Evolutionary conservation across 2,329 filamentous ascomycete genomes (phyloP).

Genomic region (Geosmithia flava): DNA sequence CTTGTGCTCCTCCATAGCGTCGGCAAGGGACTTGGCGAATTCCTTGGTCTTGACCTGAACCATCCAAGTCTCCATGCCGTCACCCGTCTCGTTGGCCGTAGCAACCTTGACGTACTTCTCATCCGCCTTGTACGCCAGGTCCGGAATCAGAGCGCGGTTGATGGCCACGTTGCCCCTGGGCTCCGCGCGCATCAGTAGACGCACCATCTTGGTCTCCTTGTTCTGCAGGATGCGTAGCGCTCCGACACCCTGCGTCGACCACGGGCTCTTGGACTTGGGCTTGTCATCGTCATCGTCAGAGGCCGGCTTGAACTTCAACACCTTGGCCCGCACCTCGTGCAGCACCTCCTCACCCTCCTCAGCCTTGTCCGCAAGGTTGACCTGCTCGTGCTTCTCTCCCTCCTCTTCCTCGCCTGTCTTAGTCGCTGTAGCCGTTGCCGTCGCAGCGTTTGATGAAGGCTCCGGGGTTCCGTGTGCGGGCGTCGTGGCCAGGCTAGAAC

Average conservation of each 20-base stretch:
- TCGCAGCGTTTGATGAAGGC: slow-evolving; percentile 33
- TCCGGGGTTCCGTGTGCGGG: slow-evolving; percentile 47
- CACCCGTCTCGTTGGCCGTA: slow-evolving; percentile 43
- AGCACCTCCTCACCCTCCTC: slow-evolving; percentile 63
- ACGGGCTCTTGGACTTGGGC: slow-evolving; percentile 41
- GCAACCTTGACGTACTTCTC: slow-evolving; percentile 49
- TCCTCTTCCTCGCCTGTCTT: slow-evolving; percentile 34
- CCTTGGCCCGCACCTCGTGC: slow-evolving; percentile 60
- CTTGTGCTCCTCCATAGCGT: slow-evolving; percentile 40
- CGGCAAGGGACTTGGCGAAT: slow-evolving; percentile 39
- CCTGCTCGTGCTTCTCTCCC: slow-evolving; percentile 51
- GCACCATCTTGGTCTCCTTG: slow-evolving; percentile 52
- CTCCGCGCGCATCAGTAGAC: slow-evolving; percentile 62
- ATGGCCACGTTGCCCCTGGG: slow-evolving; percentile 62
- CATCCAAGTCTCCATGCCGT: slow-evolving; percentile 56
- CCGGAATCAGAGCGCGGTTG: slow-evolving; percentile 53
- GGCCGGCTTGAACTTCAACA: slow-evolving; percentile 44
- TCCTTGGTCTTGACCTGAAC: slow-evolving; percentile 57
- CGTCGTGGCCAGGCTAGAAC: slow-evolving; percentile 48
- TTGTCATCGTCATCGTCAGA: slow-evolving; percentile 30
- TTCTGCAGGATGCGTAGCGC: slow-evolving; percentile 61
- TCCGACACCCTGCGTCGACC: slow-evolving; percentile 60
- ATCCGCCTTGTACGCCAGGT: slow-evolving; percentile 48
- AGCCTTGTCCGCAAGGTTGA: slow-evolving; percentile 54
- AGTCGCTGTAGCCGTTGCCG: slow-evolving; percentile 28